These are phyloP conservation scores for Euptelea pleiosperma DNA, from an alignment of 164 flowering plant genomes.

Conservation along the genomic window DNA sequence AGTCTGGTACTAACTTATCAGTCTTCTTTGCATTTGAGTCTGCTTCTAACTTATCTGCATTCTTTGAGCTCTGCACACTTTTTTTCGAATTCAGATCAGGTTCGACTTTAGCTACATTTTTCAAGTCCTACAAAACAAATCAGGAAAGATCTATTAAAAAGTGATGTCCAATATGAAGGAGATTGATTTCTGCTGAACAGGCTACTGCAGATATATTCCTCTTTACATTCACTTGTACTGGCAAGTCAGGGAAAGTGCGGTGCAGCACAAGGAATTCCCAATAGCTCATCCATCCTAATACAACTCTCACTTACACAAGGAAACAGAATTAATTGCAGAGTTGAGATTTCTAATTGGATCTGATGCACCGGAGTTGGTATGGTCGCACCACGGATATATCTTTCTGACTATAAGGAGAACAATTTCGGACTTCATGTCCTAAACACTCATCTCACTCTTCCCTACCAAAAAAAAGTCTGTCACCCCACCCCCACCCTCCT, in stretches of 20 bases:
- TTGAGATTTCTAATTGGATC: not conserved
- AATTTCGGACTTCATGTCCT: no score
- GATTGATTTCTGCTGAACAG: not conserved
- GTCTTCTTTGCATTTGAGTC: conserved; percentile 31
- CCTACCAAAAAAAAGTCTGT: no score
- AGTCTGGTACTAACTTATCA: conserved; percentile 30
- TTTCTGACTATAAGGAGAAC: not conserved
- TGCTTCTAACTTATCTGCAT: conserved; percentile 33
- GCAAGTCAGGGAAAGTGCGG: not conserved
- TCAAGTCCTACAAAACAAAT: conserved; percentile 30
- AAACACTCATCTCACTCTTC: no score
- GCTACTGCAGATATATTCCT: not conserved
- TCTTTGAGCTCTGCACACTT: no score
- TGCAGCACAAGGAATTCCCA: not conserved
- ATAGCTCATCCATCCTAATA: not conserved
- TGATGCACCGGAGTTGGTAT: not conserved
- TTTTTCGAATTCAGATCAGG: conserved; percentile 39
- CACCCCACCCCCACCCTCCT: no score
- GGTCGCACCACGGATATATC: not conserved
- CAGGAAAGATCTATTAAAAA: conserved; percentile 3
- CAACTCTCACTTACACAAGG: not conserved
- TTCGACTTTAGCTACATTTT: conserved; percentile 31
- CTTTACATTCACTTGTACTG: no score
- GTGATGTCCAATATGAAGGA: not conserved
- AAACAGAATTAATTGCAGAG: not conserved